Base-by-base conservation (phyloP, 2,329 filamentous ascomycete species). In the Fusarium xyrophilum region DNA sequence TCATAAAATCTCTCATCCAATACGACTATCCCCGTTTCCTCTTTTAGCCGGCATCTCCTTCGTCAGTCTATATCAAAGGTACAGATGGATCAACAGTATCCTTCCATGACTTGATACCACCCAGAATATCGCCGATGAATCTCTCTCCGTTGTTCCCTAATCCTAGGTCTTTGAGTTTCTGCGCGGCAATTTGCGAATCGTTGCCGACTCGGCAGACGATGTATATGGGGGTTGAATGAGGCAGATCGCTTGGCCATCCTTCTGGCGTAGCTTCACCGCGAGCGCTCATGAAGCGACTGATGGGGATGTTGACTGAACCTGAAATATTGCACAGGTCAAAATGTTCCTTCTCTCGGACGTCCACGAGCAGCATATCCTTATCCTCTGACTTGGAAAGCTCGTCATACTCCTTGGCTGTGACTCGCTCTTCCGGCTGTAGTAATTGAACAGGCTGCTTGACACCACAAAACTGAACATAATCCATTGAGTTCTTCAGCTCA, bases 401-500 rank as follows among this genome's bases (percentile, higher is more conserved):
- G 21, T 83, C 81, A 71, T 93, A 94, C 8, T 90, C 84, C 1
- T 79, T 73, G 0, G 89, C 88, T 0, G 88, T 86, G 35, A 97
- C 84, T 12, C 93, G 86, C 70, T 96, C 91, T 1, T 88, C 83
- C 0, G 87, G 79, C 9, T 73, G 75, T 2, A 97, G 82, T 6
- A 91, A 66, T 13, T 82, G 79, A 21, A 90, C 81, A 0, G 88
- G 85, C 51, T 76, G 67, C 2, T 80, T 77, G 2, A 88, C 84
- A 7, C 94, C 93, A 75, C 95, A 98, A 75, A 98, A 97, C 54
- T 90, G 88, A 1, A 91, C 85, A 76, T 98, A 98, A 75, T 97
- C 93, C 47, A 94, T 82, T 8, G 87, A 89, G 1, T 84, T 85
- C 23, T 78, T 81, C 53, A 97, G 79, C 11, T 84, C 85, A 14